Conservation (phyloP, 2,329 filamentous ascomycete species). For the Pseudogymnoascus sp. region DNA sequence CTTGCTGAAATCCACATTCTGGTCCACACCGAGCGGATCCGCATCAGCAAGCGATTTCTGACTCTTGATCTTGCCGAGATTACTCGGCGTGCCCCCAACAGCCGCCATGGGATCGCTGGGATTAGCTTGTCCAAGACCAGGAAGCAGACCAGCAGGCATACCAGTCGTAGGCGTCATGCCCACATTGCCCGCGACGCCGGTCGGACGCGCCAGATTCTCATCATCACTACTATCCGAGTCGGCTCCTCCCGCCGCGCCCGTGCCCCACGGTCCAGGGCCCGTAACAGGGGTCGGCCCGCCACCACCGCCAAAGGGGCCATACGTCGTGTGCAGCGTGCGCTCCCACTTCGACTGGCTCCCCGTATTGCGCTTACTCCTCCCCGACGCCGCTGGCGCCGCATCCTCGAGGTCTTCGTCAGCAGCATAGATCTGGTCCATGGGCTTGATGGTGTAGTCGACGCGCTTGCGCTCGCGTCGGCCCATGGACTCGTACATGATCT, state of each 20-base stretch:
- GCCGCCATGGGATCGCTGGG: constrained; percentile 48
- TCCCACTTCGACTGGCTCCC: constrained; percentile 49
- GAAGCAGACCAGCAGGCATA: constrained; percentile 44
- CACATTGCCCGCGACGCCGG: constrained; percentile 54
- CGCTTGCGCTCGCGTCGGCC: constrained; percentile 52
- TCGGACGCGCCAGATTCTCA: constrained; percentile 61
- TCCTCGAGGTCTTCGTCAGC: constrained; percentile 70
- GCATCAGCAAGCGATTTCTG: constrained; percentile 87
- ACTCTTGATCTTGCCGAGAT: constrained; percentile 89
- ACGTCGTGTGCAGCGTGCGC: constrained; percentile 78
- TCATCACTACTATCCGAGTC: constrained; percentile 98
- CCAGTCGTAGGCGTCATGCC: constrained; percentile 54
- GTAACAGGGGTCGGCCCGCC: constrained; percentile 46
- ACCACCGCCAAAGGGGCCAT: constrained; percentile 86
- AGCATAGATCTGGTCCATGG: constrained; percentile 61
- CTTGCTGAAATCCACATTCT: constrained; percentile 87
- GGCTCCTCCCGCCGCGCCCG: constrained; percentile 65
- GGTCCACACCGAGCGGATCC: constrained; percentile 86
- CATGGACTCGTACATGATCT: constrained; percentile 52
- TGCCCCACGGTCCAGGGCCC: constrained; percentile 64
- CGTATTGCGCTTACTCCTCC: constrained; percentile 37
- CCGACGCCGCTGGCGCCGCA: constrained; percentile 58
- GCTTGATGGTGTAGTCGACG: constrained; percentile 81
- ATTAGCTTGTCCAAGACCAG: constrained; percentile 43
- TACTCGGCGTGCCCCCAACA: constrained; percentile 59